A percentile compares a stretch with the other conserved stretches of the same genome.
Evolutionary conservation across 2,329 filamentous ascomycete genomes (phyloP).

Genomic region (Sordariomycetes sp.): DNA sequence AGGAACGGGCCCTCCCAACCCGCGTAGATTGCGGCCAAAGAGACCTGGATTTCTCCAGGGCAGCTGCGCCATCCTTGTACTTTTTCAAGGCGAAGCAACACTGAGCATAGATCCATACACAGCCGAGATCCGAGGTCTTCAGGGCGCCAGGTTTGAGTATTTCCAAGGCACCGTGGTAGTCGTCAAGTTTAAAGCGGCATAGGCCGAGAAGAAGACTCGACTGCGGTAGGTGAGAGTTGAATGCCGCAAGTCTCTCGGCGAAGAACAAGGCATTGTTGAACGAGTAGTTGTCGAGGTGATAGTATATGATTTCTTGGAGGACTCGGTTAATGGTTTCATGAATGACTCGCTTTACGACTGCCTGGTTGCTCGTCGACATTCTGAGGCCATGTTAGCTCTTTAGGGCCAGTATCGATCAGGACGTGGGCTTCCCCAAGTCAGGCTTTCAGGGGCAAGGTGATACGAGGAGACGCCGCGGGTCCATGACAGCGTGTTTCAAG

Average conservation of each 20-base stretch:
- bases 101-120: conserved; percentile 85
- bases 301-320: conserved; percentile 39
- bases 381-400: not conserved
- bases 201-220: conserved; percentile 74
- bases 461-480: not conserved
- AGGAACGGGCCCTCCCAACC: conserved; percentile 76
- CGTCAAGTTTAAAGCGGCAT: conserved; percentile 73
- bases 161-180: conserved; percentile 79
- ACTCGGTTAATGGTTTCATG: conserved; percentile 37
- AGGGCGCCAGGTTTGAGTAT: conserved; percentile 61
- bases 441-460: not conserved
- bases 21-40: conserved; percentile 66
- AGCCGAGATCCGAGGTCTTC: conserved; percentile 69
- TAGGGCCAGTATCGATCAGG: not conserved
- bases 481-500: not conserved
- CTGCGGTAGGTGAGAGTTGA: conserved; percentile 73
- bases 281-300: conserved; percentile 80
- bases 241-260: conserved; percentile 73
- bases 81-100: conserved; percentile 71
- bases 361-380: not conserved
- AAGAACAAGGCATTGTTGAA: conserved; percentile 89
- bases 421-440: not conserved
- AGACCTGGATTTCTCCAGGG: conserved; percentile 71
- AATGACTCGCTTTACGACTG: not conserved
- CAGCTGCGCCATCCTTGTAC: conserved; percentile 70